Evolutionary conservation across 441 rosid genomes (phyloP).

Genomic region (Corymbia calophylla): DNA sequence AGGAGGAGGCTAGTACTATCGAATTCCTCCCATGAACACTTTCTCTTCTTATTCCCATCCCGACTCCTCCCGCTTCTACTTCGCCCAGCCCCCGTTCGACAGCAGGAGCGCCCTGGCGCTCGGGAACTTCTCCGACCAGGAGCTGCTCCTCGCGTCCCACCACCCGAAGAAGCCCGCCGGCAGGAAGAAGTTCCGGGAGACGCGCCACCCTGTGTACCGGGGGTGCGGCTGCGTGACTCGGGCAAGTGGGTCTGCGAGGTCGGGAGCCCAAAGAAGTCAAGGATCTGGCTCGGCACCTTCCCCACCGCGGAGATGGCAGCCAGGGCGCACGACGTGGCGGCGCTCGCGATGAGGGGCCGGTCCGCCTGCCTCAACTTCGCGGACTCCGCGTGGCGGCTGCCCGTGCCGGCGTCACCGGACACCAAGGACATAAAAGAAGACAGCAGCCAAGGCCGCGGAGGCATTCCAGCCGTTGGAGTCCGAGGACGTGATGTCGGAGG

Average conservation of each 20-base stretch:
- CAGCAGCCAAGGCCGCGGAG: conserved; percentile 66
- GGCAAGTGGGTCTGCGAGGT: conserved; percentile 93
- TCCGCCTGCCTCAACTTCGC: conserved; percentile 79
- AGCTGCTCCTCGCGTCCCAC: conserved; percentile 49
- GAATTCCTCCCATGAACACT: conserved; percentile 11
- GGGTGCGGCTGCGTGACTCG: conserved; percentile 54
- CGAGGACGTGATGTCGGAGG: neutral
- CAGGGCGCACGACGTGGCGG: conserved; percentile 85
- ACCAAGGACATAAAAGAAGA: conserved; percentile 65
- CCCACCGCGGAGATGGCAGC: conserved; percentile 83
- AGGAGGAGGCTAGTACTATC: conserved; percentile 38
- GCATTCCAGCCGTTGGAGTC: conserved; percentile 21
- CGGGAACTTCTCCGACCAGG: conserved; percentile 29
- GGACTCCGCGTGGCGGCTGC: conserved; percentile 65
- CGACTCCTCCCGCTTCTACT: neutral
- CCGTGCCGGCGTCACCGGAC: conserved; percentile 43
- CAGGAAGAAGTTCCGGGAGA: conserved; percentile 76
- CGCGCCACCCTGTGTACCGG: conserved; percentile 75
- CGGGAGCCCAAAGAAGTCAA: conserved; percentile 74
- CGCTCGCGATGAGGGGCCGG: conserved; percentile 54
- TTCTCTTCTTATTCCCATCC: neutral
- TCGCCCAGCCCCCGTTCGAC: conserved; percentile 3
- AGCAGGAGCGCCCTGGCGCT: neutral
- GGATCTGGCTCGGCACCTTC: conserved; percentile 88
- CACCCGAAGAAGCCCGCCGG: conserved; percentile 75